phyloP scores from a whole-genome alignment of 129 eudicot genomes.

The Saussurea involucrata region DNA sequence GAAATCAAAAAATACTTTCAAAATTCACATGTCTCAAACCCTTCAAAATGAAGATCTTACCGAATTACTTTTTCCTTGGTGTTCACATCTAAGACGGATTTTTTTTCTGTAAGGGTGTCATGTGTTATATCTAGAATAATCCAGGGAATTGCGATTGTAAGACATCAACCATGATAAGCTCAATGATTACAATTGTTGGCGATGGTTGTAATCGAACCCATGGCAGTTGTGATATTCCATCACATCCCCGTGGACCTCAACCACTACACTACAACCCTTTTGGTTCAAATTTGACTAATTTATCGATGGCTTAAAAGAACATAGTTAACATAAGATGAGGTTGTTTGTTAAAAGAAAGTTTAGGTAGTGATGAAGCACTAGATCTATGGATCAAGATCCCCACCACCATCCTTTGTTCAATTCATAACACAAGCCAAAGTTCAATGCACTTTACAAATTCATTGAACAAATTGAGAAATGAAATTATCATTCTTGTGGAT shows the following conservation, averaged over 20 bases:
- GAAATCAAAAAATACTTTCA: background rate
- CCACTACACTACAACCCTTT: too few species aligned
- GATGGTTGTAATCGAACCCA: too few species aligned
- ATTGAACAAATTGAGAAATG: background rate
- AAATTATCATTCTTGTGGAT: background rate
- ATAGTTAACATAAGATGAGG: background rate
- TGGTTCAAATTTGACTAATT: background rate
- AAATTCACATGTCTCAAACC: constrained; percentile 1
- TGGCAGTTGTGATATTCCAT: too few species aligned
- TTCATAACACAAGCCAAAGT: background rate
- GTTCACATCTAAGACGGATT: background rate
- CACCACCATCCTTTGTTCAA: background rate
- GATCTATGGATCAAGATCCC: background rate
- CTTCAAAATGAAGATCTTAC: background rate
- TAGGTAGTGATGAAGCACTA: background rate
- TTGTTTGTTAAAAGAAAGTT: background rate
- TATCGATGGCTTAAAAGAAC: background rate
- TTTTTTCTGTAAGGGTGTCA: too few species aligned
- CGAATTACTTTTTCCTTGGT: background rate
- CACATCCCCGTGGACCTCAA: too few species aligned
- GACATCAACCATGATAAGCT: too few species aligned
- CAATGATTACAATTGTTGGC: too few species aligned
- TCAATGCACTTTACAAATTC: background rate
- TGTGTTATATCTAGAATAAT: too few species aligned
- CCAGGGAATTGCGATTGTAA: too few species aligned